phyloP scores from a whole-genome alignment of 148 eudicot genomes.

The Vaccinium vitisidaea region DNA sequence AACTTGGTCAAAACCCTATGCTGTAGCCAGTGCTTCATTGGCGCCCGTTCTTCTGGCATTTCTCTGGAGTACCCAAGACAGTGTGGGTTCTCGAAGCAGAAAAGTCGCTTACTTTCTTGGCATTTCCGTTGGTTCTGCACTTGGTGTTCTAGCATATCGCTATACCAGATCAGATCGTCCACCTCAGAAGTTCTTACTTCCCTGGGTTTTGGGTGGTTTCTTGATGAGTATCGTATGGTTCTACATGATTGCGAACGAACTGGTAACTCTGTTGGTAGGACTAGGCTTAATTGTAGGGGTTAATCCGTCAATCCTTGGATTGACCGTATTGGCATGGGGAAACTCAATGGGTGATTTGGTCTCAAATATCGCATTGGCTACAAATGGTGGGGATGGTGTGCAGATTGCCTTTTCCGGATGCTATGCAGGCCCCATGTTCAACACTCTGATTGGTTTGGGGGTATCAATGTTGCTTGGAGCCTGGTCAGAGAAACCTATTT shows the following conservation, averaged over 20 bases:
- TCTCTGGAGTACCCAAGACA: constrained; percentile 55
- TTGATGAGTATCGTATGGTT: constrained; percentile 95
- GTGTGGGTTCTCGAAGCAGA: constrained; percentile 30
- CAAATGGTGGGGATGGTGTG: constrained; percentile 85
- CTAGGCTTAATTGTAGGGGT: constrained; percentile 69
- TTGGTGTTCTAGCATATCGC: neutral
- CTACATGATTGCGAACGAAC: constrained; percentile 92
- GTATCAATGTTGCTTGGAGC: constrained; percentile 78
- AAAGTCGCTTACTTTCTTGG: neutral
- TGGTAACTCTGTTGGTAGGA: constrained; percentile 77
- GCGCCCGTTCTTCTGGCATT: constrained; percentile 76
- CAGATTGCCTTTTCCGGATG: constrained; percentile 95
- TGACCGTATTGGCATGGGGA: constrained; percentile 98
- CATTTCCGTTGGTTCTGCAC: neutral
- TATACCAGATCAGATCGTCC: constrained; percentile 63
- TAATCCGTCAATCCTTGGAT: constrained; percentile 82
- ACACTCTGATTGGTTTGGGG: constrained; percentile 85
- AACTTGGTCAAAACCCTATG: constrained; percentile 80
- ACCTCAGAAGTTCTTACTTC: constrained; percentile 59
- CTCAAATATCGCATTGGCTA: constrained; percentile 71
- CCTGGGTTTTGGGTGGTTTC: constrained; percentile 89
- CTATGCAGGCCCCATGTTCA: constrained; percentile 98
- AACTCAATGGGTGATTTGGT: constrained; percentile 97
- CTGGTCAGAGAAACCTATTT: constrained; percentile 53
- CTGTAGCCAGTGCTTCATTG: constrained; percentile 69